Evolutionary conservation across 371 early-diverging fungal species (phyloP), one percentile per base, ranked within the genome.

Genomic region (Zychaea mexicana): DNA sequence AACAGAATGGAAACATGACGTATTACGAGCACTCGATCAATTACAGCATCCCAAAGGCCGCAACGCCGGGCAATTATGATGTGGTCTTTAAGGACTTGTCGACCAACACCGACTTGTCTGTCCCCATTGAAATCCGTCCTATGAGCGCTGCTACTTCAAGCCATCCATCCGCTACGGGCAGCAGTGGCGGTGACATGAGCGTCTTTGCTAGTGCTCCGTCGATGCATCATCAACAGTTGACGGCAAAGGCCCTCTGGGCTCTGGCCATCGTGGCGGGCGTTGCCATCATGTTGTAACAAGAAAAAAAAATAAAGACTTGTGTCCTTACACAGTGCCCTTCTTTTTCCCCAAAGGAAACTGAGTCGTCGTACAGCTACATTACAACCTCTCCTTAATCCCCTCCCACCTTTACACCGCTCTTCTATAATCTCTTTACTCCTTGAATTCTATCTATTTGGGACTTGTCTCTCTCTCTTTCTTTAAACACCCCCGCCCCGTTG

Each of bases 21-120:
- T 78, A 76, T 31, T 81, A 74, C 69, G 81, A 81, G 42, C 81
- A 81, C 46, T 78, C 76, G 2, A 76, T 78, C 60, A 81, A 78
- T 58, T 81, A 73, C 53, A 70, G 67, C 38, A 78, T 81, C 36
- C 78, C 81, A 6, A 45, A 61, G 1, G 70, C 70, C 0, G 69
- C 74, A 4, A 66, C 72, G 26, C 73, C 78, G 15, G 81, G 81
- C 19, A 70, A 74, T 22, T 81, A 81, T 52, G 67, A 73, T 52
- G 76, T 76, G 3, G 58, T 76, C 17, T 78, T 81, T 57, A 71
- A 65, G 19, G 76, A 77, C 30, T 65, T 68, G 33, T 70, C 78
- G 27, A 81, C 81, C 30, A 78, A 76, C 31, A 74, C 75, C 39
- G 69, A 78, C 21, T 63, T 77, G 38, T 61, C 72, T n/a, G 69